Evolutionary conservation across 352 stramenopile species (phyloP).

Genomic region (Globisporangium cederbergense): DNA sequence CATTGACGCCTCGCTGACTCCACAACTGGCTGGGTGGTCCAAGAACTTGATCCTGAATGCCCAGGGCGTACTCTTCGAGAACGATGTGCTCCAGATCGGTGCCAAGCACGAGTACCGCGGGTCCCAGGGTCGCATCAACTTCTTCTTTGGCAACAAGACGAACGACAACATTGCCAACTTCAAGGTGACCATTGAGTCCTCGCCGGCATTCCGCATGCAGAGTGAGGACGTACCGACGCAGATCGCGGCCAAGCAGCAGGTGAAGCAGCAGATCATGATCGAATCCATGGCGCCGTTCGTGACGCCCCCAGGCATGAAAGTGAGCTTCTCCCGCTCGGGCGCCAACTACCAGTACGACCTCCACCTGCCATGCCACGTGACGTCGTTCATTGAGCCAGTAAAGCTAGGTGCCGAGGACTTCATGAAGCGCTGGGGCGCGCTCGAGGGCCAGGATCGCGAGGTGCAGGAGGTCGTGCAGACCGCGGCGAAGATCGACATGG

Average conservation of each 20-base stretch:
- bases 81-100: conserved; percentile 92
- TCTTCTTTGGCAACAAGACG: conserved; percentile 95
- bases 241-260: conserved; percentile 88
- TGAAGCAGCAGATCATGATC: conserved; percentile 90
- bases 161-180: conserved; percentile 80
- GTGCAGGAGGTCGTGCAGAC: conserved; percentile 90
- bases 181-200: conserved; percentile 60
- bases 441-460: conserved; percentile 91
- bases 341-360: conserved; percentile 68
- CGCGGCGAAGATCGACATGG: conserved; percentile 79
- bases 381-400: conserved; percentile 92
- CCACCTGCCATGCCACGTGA: conserved; percentile 84
- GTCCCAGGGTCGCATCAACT: conserved; percentile 90
- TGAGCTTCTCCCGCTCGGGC: conserved; percentile 80
- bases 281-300: conserved; percentile 92
- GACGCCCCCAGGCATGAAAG: conserved; percentile 78
- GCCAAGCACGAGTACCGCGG: conserved; percentile 95
- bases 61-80: conserved; percentile 91
- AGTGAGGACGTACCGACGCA: conserved; percentile 64
- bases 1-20: conserved; percentile 39
- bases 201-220: conserved; percentile 54
- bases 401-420: conserved; percentile 89
- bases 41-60: conserved; percentile 87
- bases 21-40: conserved; percentile 64
- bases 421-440: conserved; percentile 89